These are phyloP conservation scores for Drosera spatulata DNA, from an alignment of 179 eudicot species.

Conservation along the genomic window DNA sequence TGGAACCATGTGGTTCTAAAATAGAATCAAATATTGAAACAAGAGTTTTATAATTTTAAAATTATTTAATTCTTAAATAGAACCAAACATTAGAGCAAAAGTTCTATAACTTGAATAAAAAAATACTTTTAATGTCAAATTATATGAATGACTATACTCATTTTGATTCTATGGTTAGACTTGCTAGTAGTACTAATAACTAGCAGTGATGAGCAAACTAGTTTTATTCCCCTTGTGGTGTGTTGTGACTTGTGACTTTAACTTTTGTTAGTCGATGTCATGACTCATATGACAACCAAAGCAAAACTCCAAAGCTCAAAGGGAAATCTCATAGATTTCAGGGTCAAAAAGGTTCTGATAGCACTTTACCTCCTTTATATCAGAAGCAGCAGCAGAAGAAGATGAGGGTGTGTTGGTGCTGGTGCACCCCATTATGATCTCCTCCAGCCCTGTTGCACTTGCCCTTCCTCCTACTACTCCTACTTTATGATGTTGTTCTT, in stretches of 20 bases:
- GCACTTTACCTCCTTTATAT: constrained; percentile 53
- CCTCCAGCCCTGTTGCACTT: constrained; percentile 79
- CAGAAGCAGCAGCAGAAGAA: constrained; percentile 5
- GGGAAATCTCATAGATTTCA: constrained; percentile 27
- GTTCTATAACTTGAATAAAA: no score
- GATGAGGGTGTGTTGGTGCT: constrained; percentile 16
- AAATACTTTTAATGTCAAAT: no score
- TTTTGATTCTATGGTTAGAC: constrained; percentile 1
- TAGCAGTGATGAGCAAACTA: constrained; percentile 8
- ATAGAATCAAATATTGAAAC: no score
- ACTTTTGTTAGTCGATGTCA: constrained; percentile 6
- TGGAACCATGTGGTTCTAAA: no score
- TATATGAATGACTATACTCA: no score
- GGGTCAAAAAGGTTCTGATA: constrained; percentile 30
- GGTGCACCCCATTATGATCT: constrained; percentile 96
- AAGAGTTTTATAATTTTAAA: no score
- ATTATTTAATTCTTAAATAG: no score
- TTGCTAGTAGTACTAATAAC: constrained; percentile 9
- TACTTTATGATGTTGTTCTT: constrained; percentile 50
- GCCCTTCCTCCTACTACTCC: constrained; percentile 49
- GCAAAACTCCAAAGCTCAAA: no score
- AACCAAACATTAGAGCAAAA: no score
- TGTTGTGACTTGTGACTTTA: constrained; percentile 22
- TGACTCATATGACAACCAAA: not conserved
- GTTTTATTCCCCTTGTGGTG: constrained; percentile 19